Evolutionary conservation across 2,329 filamentous ascomycete genomes (phyloP).

Genomic region (Cercospora berteroae): DNA sequence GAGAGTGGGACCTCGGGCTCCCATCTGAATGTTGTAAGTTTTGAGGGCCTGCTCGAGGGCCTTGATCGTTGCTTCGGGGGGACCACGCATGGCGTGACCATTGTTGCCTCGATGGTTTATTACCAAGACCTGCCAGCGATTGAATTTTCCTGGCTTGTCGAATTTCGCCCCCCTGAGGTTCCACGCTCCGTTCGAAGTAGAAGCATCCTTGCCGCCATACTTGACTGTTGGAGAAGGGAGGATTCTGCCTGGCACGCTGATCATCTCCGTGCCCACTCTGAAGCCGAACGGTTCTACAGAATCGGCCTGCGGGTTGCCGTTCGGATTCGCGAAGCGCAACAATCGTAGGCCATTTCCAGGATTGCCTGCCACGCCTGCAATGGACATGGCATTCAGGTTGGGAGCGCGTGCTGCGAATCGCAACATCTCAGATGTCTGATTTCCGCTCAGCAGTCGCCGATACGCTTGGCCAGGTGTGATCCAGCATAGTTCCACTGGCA

Average conservation of each 20-base stretch:
- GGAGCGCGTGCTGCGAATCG: constrained; percentile 68
- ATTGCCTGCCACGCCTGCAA: constrained; percentile 42
- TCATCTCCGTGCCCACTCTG: constrained; percentile 57
- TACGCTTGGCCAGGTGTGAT: constrained; percentile 65
- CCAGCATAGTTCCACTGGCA: constrained; percentile 65
- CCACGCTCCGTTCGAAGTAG: constrained; percentile 32
- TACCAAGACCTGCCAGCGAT: constrained; percentile 46
- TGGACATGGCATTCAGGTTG: constrained; percentile 63
- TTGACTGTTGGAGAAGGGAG: constrained; percentile 59
- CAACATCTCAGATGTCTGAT: constrained; percentile 69
- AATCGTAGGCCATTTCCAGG: constrained; percentile 54
- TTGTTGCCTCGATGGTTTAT: constrained; percentile 24
- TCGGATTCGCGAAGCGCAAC: constrained; percentile 51
- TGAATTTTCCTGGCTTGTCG: constrained; percentile 50
- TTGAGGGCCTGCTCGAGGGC: too few species aligned
- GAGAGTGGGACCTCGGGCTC: constrained; percentile 13
- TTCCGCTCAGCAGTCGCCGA: constrained; percentile 56
- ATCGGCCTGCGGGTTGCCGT: constrained; percentile 21
- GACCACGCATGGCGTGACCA: constrained; percentile 18
- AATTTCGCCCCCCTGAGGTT: constrained; percentile 52
- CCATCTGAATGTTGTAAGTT: constrained; percentile 34
- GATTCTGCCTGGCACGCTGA: constrained; percentile 72
- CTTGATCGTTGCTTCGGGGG: constrained; percentile 21
- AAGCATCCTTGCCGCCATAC: constrained; percentile 47
- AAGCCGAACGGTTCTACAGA: constrained; percentile 58